Evolutionary conservation across 305 asterid species (phyloP).

Genomic region (Fraxinus xanthoxyloides): DNA sequence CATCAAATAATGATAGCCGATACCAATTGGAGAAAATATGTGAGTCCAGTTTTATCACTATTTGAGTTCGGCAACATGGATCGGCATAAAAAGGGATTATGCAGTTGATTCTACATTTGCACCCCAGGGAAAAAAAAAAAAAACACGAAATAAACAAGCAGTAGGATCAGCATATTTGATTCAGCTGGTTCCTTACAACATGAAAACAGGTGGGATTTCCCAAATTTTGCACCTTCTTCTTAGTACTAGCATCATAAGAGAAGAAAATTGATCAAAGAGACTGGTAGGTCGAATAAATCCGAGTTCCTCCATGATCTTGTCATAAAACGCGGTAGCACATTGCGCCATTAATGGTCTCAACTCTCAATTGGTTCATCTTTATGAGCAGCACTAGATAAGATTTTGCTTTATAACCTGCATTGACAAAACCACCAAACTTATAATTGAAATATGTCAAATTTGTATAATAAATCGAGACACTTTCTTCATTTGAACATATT

Average conservation of each 20-base stretch:
- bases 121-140: not conserved
- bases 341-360: constrained; percentile 62
- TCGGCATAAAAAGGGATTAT: not conserved
- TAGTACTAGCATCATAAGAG: not conserved
- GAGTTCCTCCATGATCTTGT: not conserved
- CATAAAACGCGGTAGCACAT: constrained; percentile 54
- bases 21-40: not conserved
- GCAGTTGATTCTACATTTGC: not conserved
- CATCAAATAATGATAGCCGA: not conserved
- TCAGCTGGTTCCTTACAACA: not conserved
- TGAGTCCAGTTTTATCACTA: not conserved
- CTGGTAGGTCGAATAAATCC: not conserved
- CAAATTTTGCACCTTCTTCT: not conserved
- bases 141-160: not conserved
- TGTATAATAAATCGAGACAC: not conserved
- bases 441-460: not conserved
- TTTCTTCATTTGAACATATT: not conserved
- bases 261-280: not conserved
- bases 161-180: not conserved
- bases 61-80: not conserved
- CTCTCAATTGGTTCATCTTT: constrained; percentile 52
- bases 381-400: constrained; percentile 70
- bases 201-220: not conserved
- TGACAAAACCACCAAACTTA: constrained; percentile 8
- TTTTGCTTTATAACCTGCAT: constrained; percentile 79